Evolutionary conservation across 2,329 filamentous ascomycete species (phyloP), one percentile per base, ranked within the genome.

Genomic region (Diplodia sapinea): DNA sequence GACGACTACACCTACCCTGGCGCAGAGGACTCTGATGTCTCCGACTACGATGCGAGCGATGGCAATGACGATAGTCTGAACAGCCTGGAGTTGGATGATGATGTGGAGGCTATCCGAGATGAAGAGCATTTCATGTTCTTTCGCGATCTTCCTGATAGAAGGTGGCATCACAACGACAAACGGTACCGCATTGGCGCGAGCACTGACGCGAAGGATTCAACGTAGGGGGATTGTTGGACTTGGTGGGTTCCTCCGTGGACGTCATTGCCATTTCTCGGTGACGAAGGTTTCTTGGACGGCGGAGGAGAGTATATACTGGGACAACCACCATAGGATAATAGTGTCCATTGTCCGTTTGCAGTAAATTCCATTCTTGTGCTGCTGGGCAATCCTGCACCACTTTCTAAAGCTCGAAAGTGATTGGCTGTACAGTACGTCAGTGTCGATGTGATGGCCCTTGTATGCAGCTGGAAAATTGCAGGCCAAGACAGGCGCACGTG

Each of bases 1-100:
- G 4, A 15, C 40, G 0, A 6, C 13, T 17, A 1, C 40, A 2
- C 0, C 15, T 17, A 6, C 2, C 4, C 0, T 1, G 15, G 6
- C 15, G 40, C 1, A 7, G 40, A 43, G 7, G 40, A 8, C 6
- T 2, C 40, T 1, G 40, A 43, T 17, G 5, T 2, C 40, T 43
- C 40, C 1, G 40, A 43, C 40, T 43, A 43, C 5, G 40, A 43
- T 15, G 40, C 40, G 40, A 43, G 40, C 40, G 40, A 43, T 3
- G 23, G 3, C 23, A 2, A 3, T 7, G 3, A 17, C 5, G 40
- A 43, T 2, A 43, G 40, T 15, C 4, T 43, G 40, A 43, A 43
- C 5, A 43, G 40, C 40, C 2, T 43, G 40, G 40, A 17, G 40
- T 17, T 43, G 15, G 40, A n/a, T 17, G 40, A 43, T 7, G 15